phyloP scores from a whole-genome alignment of 306 rosid species.

The Begonia masoniana region DNA sequence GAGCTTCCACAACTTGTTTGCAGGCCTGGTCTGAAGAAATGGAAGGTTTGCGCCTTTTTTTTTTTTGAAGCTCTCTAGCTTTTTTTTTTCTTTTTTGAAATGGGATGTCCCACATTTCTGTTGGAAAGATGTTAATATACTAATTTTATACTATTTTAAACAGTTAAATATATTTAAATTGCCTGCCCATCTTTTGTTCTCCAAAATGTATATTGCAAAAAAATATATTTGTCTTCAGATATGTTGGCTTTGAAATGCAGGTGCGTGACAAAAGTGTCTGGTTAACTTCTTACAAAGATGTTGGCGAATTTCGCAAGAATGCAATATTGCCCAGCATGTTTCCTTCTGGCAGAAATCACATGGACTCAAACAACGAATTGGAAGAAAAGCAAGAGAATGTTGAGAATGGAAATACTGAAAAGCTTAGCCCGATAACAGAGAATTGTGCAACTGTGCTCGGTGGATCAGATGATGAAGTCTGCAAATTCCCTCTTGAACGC shows the following conservation, averaged over 20 bases:
- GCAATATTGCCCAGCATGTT: slow-evolving; percentile 62
- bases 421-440: slow-evolving; percentile 21
- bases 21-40: slow-evolving; percentile 71
- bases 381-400: slow-evolving; percentile 23
- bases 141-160: background rate
- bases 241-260: slow-evolving; percentile 31
- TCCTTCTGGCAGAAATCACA: slow-evolving; percentile 59
- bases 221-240: background rate
- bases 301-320: slow-evolving; percentile 47
- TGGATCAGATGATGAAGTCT: slow-evolving; percentile 44
- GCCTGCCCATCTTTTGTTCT: too few species aligned
- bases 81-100: background rate
- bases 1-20: slow-evolving; percentile 84
- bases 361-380: slow-evolving; percentile 18
- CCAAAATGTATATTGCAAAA: too few species aligned
- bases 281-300: slow-evolving; percentile 58
- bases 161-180: background rate
- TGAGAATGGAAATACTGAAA: slow-evolving; percentile 29
- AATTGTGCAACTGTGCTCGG: slow-evolving; percentile 14
- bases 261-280: slow-evolving; percentile 70
- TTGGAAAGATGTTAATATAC: slow-evolving; percentile 4
- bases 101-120: background rate
- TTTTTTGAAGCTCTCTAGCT: background rate
- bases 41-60: slow-evolving; percentile 55
- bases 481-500: slow-evolving; percentile 61